Base-by-base conservation (phyloP, 352 stramenopile genomes). In the Thalassiosira exigua region DNA sequence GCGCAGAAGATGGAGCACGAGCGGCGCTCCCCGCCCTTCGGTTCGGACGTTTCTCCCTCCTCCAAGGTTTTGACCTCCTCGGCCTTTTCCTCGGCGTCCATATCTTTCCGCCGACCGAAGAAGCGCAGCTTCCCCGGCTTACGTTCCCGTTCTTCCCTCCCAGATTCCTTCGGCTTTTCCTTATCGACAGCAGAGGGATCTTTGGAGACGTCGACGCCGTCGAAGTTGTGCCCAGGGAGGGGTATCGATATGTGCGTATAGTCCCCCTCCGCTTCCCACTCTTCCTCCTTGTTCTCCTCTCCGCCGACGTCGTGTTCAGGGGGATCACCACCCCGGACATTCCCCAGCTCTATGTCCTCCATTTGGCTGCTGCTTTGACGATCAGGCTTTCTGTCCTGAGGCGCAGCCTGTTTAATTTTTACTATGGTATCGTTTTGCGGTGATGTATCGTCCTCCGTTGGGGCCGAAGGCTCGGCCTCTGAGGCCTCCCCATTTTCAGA, bases 1-100 rank as follows among this genome's bases (percentile, higher is more conserved):
- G 82, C 74, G 57, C 86, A 92, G 32, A 73, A 82, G 30, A 77
- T 74, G 46, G 39, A 41, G 24, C 42, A 50, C 21, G 12, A n/a
- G n/a, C 17, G 57, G 39, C 51, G 44, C 32, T 51, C 60, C 21
- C 53, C 56, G 19, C n/a, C 9, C 32, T n/a, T 65, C 14, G n/a
- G n/a, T n/a, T n/a, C n/a, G n/a, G n/a, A n/a, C 46, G 4, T 65
- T 2, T 22, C 42, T 21, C 29, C 42, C 27, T 53, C 42, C 17
- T 60, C 19, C 17, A 36, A 3, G 5, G 21, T 21, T 54, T 24
- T 9, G 0, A 46, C 24, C 14, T 53, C 1, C 46, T 14, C 9
- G 21, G 12, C 27, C 26, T 64, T 9, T 9, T 65, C 56, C 2
- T 24, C 56, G 27, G 14, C 29, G 3, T 26, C 14, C 4, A 62